Base-by-base conservation (phyloP, 345 rosid species). In the Syzygium jambos region DNA sequence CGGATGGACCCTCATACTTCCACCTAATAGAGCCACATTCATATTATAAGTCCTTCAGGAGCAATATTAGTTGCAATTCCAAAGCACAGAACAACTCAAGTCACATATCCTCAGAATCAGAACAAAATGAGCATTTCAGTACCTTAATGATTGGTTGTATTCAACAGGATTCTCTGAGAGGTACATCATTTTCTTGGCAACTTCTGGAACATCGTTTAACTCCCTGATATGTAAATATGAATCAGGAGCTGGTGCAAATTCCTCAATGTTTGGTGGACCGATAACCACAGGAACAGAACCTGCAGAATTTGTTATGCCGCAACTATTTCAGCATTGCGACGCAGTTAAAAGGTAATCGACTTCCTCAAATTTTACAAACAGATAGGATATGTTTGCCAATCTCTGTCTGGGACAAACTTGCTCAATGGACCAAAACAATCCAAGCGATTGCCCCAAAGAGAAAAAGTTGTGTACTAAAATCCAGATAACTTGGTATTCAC, bases 1-100 rank as follows among this genome's bases (percentile, higher is more conserved):
- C 97, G 16, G 96, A 94, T 46, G 99, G 99, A n/a, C 99, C 98
- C 59, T 98, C 95, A 12, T 94, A 93, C 91, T 98, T 98, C 99
- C 99, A 98, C 92, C 99, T 96, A 88, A 90, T 54, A 30, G 91
- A 65, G 52, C 56, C 30, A 65, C 19, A 84, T 34, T 34, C 46
- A 87, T 61, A 43, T 51, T 51, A 78, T 90, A 51, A 57, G 54
- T 41, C 25, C 38, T 59, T 15, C 59, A 86, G 51, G 25, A 17
- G 51, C 41, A 51, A 22, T 17, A 17, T 9, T 17, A 59, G 63
- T 63, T 61, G 34, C 43, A 85, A 57, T 57, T 86, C 17, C 46
- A 85, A 46, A 22, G 63, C 23, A 34, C 6, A 3, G 86, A 54
- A 25, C 14, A 53, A 13, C 29, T 30, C 19, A 13, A 52, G 43